A percentile compares a stretch with the other conserved stretches of the same genome.
phyloP scores from a whole-genome alignment of 306 rosid genomes.

The Ammopiptanthus mongolicus region DNA sequence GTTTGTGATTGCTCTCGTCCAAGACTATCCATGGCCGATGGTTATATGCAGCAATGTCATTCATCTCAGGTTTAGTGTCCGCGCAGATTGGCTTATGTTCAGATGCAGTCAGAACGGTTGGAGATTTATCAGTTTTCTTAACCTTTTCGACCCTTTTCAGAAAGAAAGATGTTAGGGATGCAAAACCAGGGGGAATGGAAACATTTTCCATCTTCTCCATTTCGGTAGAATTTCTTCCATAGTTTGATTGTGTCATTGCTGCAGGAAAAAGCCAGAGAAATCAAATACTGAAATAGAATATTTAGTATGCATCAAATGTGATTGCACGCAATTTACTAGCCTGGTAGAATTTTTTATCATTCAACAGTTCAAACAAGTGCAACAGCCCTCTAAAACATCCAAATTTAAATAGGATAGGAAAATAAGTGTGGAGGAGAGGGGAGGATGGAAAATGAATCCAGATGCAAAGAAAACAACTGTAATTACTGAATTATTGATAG shows the following conservation, averaged over 20 bases:
- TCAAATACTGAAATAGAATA: not conserved
- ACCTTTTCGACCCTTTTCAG: conserved; percentile 41
- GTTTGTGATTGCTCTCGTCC: conserved; percentile 29
- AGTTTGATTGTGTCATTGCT: conserved; percentile 34
- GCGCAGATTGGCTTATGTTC: conserved; percentile 21
- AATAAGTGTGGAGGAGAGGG: not conserved
- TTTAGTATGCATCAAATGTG: not conserved
- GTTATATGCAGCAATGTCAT: conserved; percentile 24
- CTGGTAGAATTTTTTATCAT: not conserved
- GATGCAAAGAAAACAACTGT: not conserved
- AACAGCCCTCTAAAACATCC: not conserved
- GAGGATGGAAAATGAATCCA: not conserved
- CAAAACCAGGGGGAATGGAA: conserved; percentile 70
- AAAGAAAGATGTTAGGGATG: conserved; percentile 52
- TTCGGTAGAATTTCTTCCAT: conserved; percentile 1
- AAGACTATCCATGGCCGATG: conserved; percentile 59
- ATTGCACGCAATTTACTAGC: not conserved
- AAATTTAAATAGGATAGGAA: not conserved
- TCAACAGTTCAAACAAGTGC: not conserved
- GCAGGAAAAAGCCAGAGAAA: conserved; percentile 12
- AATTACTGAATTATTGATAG: not conserved
- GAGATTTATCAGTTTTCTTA: conserved; percentile 28
- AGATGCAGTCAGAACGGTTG: conserved; percentile 20
- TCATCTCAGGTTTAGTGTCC: conserved; percentile 17
- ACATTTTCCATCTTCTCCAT: conserved; percentile 23